Evolutionary conservation across 2,329 filamentous ascomycete genomes (phyloP).

Genomic region (Byssochlamys sp.): DNA sequence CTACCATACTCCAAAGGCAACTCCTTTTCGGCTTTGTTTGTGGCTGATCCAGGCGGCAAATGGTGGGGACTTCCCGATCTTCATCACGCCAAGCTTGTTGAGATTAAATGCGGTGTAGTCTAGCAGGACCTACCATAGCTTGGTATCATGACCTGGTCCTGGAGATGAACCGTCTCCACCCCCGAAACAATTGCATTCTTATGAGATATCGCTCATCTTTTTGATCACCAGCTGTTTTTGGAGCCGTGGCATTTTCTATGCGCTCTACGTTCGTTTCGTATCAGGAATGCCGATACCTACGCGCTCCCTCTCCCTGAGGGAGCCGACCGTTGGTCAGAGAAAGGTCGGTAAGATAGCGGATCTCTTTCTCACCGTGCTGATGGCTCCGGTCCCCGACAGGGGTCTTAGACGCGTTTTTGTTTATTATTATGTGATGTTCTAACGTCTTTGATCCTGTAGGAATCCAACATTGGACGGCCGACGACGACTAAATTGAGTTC

Average conservation of each 20-base stretch:
- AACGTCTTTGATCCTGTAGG: conserved; percentile 10
- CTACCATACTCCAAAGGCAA: background rate
- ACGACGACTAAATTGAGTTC: conserved; percentile 8
- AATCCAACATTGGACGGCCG: conserved; percentile 15
- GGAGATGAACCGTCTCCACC: background rate
- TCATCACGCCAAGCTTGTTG: conserved; percentile 1
- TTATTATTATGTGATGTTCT: conserved; percentile 9
- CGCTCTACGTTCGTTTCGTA: background rate
- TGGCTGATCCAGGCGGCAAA: background rate
- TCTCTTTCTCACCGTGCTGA: no score
- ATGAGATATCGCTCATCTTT: background rate
- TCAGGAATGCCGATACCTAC: conserved; percentile 32
- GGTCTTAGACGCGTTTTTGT: background rate
- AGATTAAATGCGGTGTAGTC: background rate
- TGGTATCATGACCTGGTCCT: background rate
- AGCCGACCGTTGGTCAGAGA: conserved; percentile 17
- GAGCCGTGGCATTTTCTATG: background rate
- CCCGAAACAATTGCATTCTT: background rate
- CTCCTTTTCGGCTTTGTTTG: background rate
- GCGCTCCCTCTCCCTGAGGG: conserved; percentile 26
- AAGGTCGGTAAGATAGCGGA: conserved; percentile 14
- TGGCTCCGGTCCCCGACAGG: no score
- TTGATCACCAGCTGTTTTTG: background rate
- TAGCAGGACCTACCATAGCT: background rate
- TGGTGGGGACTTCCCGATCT: background rate